Conservation (phyloP, 805 yeast species). For the Kurtzmaniella cleridarum region DNA sequence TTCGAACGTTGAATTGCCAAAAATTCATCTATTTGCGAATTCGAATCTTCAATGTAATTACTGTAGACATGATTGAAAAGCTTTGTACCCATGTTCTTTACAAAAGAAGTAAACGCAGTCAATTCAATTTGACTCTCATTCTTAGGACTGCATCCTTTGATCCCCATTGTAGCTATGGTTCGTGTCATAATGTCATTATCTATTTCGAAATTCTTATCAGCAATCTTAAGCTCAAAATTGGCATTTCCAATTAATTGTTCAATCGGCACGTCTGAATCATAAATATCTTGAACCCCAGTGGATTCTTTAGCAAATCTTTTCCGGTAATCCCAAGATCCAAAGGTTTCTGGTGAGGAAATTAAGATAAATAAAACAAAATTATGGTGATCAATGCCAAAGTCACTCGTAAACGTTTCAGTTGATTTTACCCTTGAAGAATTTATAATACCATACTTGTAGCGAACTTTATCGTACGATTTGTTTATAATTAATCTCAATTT, state of each 20-base stretch:
- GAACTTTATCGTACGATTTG: slow-evolving; percentile 45
- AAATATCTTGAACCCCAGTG: slow-evolving; percentile 13
- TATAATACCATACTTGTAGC: slow-evolving; percentile 39
- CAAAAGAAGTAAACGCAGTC: slow-evolving; percentile 50
- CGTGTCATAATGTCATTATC: slow-evolving; percentile 13
- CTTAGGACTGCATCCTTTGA: slow-evolving; percentile 8
- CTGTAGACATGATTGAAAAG: slow-evolving; percentile 19
- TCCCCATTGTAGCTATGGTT: slow-evolving; percentile 23
- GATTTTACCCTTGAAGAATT: slow-evolving; percentile 36
- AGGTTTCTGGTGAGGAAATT: slow-evolving; percentile 16
- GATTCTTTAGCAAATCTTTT: slow-evolving; percentile 5
- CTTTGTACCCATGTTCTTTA: slow-evolving; percentile 32
- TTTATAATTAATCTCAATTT: slow-evolving; percentile 29
- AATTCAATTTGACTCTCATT: slow-evolving; percentile 28
- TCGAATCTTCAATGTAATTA: slow-evolving; percentile 7
- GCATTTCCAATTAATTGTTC: slow-evolving; percentile 16
- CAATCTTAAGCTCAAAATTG: slow-evolving; percentile 12
- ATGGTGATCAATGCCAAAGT: slow-evolving; percentile 18
- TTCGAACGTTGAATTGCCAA: slow-evolving; percentile 2
- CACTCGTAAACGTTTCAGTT: slow-evolving; percentile 13
- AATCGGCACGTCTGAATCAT: slow-evolving; percentile 22
- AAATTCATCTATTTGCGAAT: slow-evolving; percentile 4
- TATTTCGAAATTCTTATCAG: slow-evolving; percentile 13
- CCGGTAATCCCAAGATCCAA: neutral
- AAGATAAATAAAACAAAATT: slow-evolving; percentile 18